Base-by-base conservation (phyloP, 1,284 basidiomycete genomes). In the Hemileia vastatrix region DNA sequence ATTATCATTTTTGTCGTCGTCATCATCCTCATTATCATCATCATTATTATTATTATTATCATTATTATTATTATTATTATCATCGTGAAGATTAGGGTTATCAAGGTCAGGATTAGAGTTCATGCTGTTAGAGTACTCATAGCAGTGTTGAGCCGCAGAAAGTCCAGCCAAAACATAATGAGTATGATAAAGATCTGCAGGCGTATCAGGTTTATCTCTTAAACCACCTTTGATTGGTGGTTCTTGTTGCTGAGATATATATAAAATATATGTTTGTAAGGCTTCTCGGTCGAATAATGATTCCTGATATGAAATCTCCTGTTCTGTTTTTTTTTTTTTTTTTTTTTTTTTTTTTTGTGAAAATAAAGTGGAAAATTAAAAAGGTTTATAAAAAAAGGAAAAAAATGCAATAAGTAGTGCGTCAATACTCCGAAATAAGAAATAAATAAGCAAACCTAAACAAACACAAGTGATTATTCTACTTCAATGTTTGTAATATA, bases 111-210 rank as follows among this genome's bases (percentile, higher is more conserved):
- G n/a, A n/a, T n/a, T n/a, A n/a, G n/a, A n/a, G n/a, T n/a, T n/a
- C n/a, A n/a, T n/a, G n/a, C n/a, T n/a, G n/a, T n/a, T 40, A 40
- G 60, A 63, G 13, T 49, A 45, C 43, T 15, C 43, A 31, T 55
- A 54, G 15, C 32, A 48, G 48, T 94, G 90, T 73, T 95, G 92
- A 0, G 92, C 88, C 0, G 84, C 79, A 0, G 90, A 87, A n/a
- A 94, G 80, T 6, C 92, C 92, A 5, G 90, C 82, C 2, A 95
- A 82, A 72, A 89, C 90, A 76, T 93, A 95, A 51, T 89, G 78
- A 0, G 92, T 94, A 71, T 96, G 93, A 74, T 96, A 96, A 33
- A 87, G 81, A 74, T 96, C 92, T 13, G 90, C 79, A 8, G n/a
- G 33, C 27, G 31, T 21, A 31, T 24, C 21, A 11, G 60, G 60